Conservation (phyloP, 345 rosid species). For the Sisymbrium irio region DNA sequence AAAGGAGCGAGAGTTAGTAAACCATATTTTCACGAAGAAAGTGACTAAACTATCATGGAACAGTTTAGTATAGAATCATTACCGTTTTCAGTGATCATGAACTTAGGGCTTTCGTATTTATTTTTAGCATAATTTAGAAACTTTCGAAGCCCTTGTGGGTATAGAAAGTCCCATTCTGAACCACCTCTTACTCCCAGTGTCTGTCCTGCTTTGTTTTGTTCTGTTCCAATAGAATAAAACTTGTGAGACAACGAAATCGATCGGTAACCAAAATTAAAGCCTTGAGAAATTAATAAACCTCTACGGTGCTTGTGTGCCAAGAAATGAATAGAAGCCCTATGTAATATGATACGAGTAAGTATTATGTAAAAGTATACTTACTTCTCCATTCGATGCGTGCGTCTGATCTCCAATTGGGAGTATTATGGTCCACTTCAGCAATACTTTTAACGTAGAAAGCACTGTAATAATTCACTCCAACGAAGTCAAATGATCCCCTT, state of each 20-base stretch:
- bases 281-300: background rate
- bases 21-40: background rate
- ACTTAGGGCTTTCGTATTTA: conserved; percentile 39
- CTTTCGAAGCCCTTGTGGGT: conserved; percentile 49
- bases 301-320: background rate
- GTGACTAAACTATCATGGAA: background rate
- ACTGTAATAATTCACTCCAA: conserved; percentile 39
- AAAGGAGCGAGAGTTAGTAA: background rate
- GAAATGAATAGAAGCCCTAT: background rate
- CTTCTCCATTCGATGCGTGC: conserved; percentile 39
- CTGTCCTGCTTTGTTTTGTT: conserved; percentile 36
- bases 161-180: conserved; percentile 40
- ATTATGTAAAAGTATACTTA: conserved; percentile 24
- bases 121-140: conserved; percentile 41
- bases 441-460: conserved; percentile 30
- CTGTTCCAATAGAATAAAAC: conserved; percentile 11
- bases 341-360: background rate
- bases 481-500: conserved; percentile 35
- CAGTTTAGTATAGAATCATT: background rate
- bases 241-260: conserved; percentile 13
- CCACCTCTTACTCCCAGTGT: conserved; percentile 38
- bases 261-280: background rate
- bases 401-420: conserved; percentile 41
- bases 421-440: conserved; percentile 20
- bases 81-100: conserved; percentile 61